Evolutionary conservation across 441 rosid species (phyloP), one percentile per base, ranked within the genome.

Genomic region (Raphanus hybrid): DNA sequence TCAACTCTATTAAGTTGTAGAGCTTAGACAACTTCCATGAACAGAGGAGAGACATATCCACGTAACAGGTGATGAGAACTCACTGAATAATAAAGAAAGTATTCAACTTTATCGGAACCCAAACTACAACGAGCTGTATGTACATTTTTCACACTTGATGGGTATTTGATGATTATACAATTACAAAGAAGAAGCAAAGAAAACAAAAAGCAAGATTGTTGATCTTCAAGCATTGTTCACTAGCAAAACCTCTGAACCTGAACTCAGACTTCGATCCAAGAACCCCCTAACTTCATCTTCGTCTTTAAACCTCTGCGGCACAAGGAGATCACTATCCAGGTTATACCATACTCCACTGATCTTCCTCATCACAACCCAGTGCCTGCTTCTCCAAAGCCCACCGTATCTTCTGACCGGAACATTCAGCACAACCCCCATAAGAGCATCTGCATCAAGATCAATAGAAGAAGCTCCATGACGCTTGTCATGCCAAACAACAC

Each of bases 381-480:
- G 98, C 79, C 98, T 88, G 63, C 90, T 67, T 81, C 83, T 90
- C 94, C 99, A 92, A 35, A 92, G 78, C 73, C 97, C 94, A 18
- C 85, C 96, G 60, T 86, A 87, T 69, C 89, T 67, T 65, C 82
- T 86, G 5, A 91, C 91, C 0, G 90, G 92, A 78, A 89, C 83
- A 84, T 93, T 96, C 72, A 93, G 76, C 78, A 90, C 91, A 50
- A 92, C 86, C 12, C 97, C 97, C 87, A 91, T 89, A 76, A 90
- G 63, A 39, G 37, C 57, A 11, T 59, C 86, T 8, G 77, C 79
- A 74, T 82, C 87, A 63, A 92, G 86, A 79, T 80, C 85, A 75
- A 93, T 85, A 0, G 83, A 69, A 57, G 89, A 83, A 55, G 96
- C 96, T 45, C 88, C 83, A 41, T n/a, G 73, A 23, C 98, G 84